phyloP scores from a whole-genome alignment of 2,329 filamentous ascomycete species.

The Anthostomella pinea region DNA sequence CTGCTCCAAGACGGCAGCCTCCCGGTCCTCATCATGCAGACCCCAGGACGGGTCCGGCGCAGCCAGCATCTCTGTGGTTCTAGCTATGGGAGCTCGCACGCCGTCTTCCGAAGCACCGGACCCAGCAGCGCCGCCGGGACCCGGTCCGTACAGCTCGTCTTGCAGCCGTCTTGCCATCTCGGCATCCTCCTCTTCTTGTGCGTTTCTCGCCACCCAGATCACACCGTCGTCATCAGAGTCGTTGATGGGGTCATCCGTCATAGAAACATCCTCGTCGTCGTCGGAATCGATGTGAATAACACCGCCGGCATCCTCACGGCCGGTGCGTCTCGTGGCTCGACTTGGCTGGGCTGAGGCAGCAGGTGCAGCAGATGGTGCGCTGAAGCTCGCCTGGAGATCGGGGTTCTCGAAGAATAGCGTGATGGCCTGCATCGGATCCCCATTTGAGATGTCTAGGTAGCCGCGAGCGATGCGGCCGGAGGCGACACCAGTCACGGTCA shows the following conservation, averaged over 20 bases:
- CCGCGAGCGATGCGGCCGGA: conserved; percentile 71
- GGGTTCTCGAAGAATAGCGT: conserved; percentile 88
- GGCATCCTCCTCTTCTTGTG: conserved; percentile 80
- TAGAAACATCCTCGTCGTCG: conserved; percentile 53
- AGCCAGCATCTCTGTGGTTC: conserved; percentile 87
- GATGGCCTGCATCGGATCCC: conserved; percentile 80
- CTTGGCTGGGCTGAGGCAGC: conserved; percentile 33
- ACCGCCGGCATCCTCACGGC: conserved; percentile 53
- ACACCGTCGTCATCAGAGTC: conserved; percentile 40
- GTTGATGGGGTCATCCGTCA: conserved; percentile 24
- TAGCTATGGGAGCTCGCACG: conserved; percentile 85
- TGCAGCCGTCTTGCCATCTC: conserved; percentile 90
- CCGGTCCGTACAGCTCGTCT: conserved; percentile 73
- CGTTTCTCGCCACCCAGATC: conserved; percentile 42
- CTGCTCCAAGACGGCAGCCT: conserved; percentile 63
- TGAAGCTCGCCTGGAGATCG: conserved; percentile 58
- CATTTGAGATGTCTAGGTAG: conserved; percentile 82
- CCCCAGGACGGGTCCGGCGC: conserved; percentile 59
- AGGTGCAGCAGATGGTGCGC: conserved; percentile 35
- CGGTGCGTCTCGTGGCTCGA: conserved; percentile 27
- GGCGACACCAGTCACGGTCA: conserved; percentile 70
- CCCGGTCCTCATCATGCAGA: conserved; percentile 53
- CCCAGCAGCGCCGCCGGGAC: conserved; percentile 34
- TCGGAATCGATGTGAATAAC: conserved; percentile 76
- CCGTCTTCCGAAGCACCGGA: conserved; percentile 35